Evolutionary conservation across 2,329 filamentous ascomycete genomes (phyloP), one percentile per base, ranked within the genome.

Genomic region (Penicillium hordei): DNA sequence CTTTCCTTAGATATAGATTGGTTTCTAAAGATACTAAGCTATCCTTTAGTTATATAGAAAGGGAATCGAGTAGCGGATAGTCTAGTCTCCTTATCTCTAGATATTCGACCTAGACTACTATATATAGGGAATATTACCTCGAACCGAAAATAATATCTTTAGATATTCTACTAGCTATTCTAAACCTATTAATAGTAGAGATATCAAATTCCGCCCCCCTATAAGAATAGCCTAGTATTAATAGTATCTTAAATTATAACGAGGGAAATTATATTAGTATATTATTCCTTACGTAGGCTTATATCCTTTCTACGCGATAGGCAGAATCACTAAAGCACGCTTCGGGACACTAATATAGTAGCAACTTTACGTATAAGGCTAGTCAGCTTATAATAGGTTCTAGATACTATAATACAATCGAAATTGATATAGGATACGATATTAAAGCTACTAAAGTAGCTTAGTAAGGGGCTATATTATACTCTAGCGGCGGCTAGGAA

Each of bases 181-280:
- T 13, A 21, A 38, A 29, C 17, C 29, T 21, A 75, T 71, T 5
- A 59, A 69, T 0, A 57, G 57, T 6, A 45, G 40, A 23, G 21
- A 48, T 45, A 49, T 34, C 36, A 49, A 49, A 43, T 38, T 33
- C 34, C 4, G 12, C 46, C 21, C 46, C 33, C 21, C 13, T 38
- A 13, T 21, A 36, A 27, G 46, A 48, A 25, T 38, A 33, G 46
- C 33, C 33, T 48, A 21, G 46, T 38, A 13, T 48, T 36, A 19
- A 48, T 34, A 33, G 33, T 13, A 36, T 36, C 46, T 38, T 15
- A n/a, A 25, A 25, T 38, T 13, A 38, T 38, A 33, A 48, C 46
- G 33, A 48, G 19, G 46, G 33, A 38, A 48, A 48, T 25, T 48
- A 48, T 27, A 25, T 48, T 36, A 25, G 12, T 4, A 19, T 48